These are phyloP conservation scores for Fomitopsis pinicola DNA, from an alignment of 1,284 basidiomycete genomes.

Conservation along the genomic window DNA sequence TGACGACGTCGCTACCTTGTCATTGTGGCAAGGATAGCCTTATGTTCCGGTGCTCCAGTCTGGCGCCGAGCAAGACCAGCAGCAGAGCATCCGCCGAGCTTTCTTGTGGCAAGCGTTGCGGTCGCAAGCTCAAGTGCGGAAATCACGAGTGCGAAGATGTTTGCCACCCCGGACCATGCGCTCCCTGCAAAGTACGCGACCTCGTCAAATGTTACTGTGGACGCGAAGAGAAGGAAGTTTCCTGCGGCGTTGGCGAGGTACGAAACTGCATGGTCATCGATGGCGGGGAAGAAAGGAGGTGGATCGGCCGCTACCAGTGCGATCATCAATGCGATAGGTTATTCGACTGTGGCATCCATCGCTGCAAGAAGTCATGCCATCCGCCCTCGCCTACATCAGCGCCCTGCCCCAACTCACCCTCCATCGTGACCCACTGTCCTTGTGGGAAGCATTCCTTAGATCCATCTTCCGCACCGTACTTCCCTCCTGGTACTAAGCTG, in stretches of 20 bases:
- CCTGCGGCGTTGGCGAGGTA: slow-evolving; percentile 58
- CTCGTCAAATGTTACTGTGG: slow-evolving; percentile 75
- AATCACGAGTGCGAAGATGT: slow-evolving; percentile 58
- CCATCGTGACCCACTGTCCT: slow-evolving; percentile 68
- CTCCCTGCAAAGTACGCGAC: slow-evolving; percentile 55
- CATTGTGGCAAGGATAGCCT: slow-evolving; percentile 61
- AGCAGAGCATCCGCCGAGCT: slow-evolving; percentile 36
- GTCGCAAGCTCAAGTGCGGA: slow-evolving; percentile 55
- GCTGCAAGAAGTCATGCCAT: slow-evolving; percentile 69
- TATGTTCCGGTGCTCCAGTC: slow-evolving; percentile 61
- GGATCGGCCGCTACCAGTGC: slow-evolving; percentile 74
- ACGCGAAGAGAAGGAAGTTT: slow-evolving; percentile 51
- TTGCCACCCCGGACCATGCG: slow-evolving; percentile 77
- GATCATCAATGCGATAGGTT: slow-evolving; percentile 54
- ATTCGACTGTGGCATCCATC: slow-evolving; percentile 76
- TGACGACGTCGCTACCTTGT: slow-evolving; percentile 53
- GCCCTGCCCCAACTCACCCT: slow-evolving; percentile 73
- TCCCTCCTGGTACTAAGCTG: slow-evolving; percentile 30
- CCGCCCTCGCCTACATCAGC: slow-evolving; percentile 57
- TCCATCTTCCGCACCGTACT: slow-evolving; percentile 27
- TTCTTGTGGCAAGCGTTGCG: slow-evolving; percentile 69
- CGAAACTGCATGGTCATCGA: slow-evolving; percentile 25
- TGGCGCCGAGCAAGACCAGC: slow-evolving; percentile 27
- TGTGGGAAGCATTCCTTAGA: slow-evolving; percentile 69
- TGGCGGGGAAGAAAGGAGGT: slow-evolving; percentile 37